These are phyloP conservation scores for Pythium monospermum DNA, from an alignment of 352 stramenopile genomes.

Conservation along the genomic window DNA sequence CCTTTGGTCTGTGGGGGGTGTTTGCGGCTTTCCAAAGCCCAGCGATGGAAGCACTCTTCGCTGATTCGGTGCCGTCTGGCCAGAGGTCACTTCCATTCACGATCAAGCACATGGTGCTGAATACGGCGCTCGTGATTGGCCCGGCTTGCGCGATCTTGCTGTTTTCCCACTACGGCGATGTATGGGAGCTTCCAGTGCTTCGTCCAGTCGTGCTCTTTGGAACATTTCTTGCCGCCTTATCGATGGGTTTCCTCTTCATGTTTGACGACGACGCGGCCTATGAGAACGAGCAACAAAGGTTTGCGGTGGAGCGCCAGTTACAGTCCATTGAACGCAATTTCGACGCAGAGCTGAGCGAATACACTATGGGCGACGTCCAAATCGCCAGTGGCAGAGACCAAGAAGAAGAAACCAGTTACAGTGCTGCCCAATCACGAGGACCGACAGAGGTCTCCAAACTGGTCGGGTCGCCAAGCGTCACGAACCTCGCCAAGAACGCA, in stretches of 20 bases:
- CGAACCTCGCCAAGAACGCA: conserved; percentile 2
- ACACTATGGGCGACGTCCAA: conserved; percentile 6
- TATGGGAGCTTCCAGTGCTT: conserved; percentile 65
- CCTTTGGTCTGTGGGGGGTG: conserved; percentile 75
- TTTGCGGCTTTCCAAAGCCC: conserved; percentile 75
- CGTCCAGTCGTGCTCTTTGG: conserved; percentile 65
- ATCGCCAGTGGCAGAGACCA: conserved; percentile 1
- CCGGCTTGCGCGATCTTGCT: conserved; percentile 60
- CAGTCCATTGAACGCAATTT: conserved; percentile 65
- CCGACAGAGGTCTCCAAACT: conserved; percentile 19
- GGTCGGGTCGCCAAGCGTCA: neutral
- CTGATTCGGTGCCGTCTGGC: conserved; percentile 68
- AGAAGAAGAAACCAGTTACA: conserved; percentile 8
- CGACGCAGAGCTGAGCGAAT: conserved; percentile 46
- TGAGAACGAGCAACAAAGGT: conserved; percentile 52
- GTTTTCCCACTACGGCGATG: conserved; percentile 64
- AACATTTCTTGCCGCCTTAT: conserved; percentile 45
- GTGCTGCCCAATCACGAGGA: conserved; percentile 8
- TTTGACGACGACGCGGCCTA: conserved; percentile 78
- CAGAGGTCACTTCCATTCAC: conserved; percentile 75
- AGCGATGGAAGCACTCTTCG: conserved; percentile 75
- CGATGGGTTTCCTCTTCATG: conserved; percentile 61
- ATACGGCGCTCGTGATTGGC: conserved; percentile 41
- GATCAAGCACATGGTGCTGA: conserved; percentile 60
- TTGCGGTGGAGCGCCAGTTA: conserved; percentile 54